phyloP scores from a whole-genome alignment of 805 yeast species.

The Sugiyamaella mastotermitis region DNA sequence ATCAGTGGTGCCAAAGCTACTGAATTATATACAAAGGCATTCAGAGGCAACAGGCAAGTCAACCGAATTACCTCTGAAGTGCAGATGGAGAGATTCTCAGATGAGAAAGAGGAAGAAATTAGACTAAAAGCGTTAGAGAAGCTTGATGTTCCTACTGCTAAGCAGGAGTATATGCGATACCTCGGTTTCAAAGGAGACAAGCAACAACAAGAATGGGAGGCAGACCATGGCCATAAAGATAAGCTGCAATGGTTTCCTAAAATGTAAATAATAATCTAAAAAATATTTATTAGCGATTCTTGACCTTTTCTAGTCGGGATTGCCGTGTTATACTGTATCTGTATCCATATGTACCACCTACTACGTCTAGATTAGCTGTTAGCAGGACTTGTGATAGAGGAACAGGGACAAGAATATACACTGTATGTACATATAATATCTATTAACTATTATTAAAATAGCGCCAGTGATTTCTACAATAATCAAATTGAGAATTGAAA shows the following conservation, averaged over 20 bases:
- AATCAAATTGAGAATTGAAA: too few species aligned
- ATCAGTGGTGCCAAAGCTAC: constrained; percentile 19
- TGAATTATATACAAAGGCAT: constrained; percentile 20
- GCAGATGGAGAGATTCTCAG: constrained; percentile 17
- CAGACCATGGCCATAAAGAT: constrained; percentile 17
- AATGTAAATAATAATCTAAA: too few species aligned
- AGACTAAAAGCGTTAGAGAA: constrained; percentile 20
- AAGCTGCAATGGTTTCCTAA: constrained; percentile 17
- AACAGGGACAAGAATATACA: too few species aligned
- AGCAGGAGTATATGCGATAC: constrained; percentile 26
- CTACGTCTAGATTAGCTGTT: too few species aligned
- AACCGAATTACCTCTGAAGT: constrained; percentile 23
- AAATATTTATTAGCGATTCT: too few species aligned
- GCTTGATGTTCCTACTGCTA: constrained; percentile 24
- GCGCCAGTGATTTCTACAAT: too few species aligned
- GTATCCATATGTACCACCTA: too few species aligned
- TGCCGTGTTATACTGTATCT: not conserved
- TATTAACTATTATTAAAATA: too few species aligned
- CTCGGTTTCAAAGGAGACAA: constrained; percentile 28
- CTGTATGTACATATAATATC: too few species aligned
- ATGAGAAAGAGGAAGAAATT: constrained; percentile 21
- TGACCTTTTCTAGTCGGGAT: not conserved
- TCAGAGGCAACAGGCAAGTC: constrained; percentile 19
- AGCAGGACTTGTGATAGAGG: too few species aligned
- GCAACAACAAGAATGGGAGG: constrained; percentile 18